Conservation (phyloP, 345 rosid genomes). For the Iberis pinnata region DNA sequence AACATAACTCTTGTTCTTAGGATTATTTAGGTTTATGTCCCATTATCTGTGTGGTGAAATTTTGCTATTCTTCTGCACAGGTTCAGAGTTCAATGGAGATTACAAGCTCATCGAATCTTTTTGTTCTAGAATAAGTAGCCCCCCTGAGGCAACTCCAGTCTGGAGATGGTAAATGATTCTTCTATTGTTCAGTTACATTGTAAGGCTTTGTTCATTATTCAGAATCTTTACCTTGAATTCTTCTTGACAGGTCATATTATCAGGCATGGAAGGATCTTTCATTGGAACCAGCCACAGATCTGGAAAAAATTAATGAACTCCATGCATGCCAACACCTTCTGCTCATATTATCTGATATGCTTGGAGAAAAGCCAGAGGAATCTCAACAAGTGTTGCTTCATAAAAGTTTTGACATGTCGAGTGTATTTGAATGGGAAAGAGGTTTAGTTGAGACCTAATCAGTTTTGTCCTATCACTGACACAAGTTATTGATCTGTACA, state of each 20-base stretch:
- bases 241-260: constrained; percentile 56
- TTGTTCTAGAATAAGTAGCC: constrained; percentile 44
- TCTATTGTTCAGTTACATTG: constrained; percentile 6
- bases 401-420: constrained; percentile 35
- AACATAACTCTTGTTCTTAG: constrained; percentile 4
- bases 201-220: constrained; percentile 7
- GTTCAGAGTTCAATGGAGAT: constrained; percentile 22
- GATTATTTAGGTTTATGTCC: background rate
- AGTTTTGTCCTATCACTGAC: constrained; percentile 18
- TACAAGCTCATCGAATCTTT: constrained; percentile 29
- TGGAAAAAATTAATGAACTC: constrained; percentile 47
- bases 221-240: background rate
- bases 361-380: constrained; percentile 35
- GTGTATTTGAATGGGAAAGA: constrained; percentile 57
- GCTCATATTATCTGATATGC: constrained; percentile 34
- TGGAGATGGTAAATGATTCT: constrained; percentile 74
- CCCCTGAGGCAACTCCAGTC: constrained; percentile 59
- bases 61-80: constrained; percentile 20
- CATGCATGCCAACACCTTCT: constrained; percentile 60
- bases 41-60: background rate
- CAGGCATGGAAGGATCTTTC: constrained; percentile 58
- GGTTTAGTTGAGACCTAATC: constrained; percentile 28
- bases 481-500: constrained; percentile 6
- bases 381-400: constrained; percentile 26
- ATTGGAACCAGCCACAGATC: constrained; percentile 31